Percentiles rank a stretch among this genome's conserved stretches.
Evolutionary conservation across 2,329 filamentous ascomycete genomes (phyloP).

Genomic region (Colletotrichum lini): DNA sequence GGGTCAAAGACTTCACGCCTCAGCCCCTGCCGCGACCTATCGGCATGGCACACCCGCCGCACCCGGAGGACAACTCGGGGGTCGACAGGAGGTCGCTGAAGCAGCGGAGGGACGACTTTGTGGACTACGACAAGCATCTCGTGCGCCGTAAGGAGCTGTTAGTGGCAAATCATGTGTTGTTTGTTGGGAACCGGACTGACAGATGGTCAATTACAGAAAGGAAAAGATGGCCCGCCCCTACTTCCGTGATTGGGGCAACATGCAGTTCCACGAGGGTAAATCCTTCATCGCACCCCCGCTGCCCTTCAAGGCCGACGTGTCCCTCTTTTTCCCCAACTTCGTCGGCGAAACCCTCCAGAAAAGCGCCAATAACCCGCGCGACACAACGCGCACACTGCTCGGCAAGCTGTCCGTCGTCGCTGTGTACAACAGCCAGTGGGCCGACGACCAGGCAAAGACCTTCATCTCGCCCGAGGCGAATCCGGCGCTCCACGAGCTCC

Average conservation of each 20-base stretch:
- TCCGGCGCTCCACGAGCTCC: constrained; percentile 74
- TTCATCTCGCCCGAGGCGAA: constrained; percentile 79
- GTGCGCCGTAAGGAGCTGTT: constrained; percentile 82
- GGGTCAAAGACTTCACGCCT: constrained; percentile 69
- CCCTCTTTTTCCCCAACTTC: constrained; percentile 95
- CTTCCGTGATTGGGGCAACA: constrained; percentile 94
- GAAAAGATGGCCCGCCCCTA: constrained; percentile 87
- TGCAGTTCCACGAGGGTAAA: constrained; percentile 88
- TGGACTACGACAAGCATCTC: constrained; percentile 88
- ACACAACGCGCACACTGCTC: constrained; percentile 83
- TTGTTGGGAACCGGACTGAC: background rate
- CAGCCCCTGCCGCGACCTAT: constrained; percentile 80
- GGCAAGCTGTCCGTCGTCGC: constrained; percentile 84
- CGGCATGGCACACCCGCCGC: constrained; percentile 82
- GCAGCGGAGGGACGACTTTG: constrained; percentile 84
- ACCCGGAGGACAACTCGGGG: constrained; percentile 85
- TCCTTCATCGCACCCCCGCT: constrained; percentile 88
- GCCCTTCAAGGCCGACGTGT: constrained; percentile 85
- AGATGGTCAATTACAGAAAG: constrained; percentile 66
- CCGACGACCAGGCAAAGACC: constrained; percentile 81
- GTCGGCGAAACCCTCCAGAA: constrained; percentile 82
- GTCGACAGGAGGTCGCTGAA: constrained; percentile 76
- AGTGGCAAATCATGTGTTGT: constrained; percentile 41
- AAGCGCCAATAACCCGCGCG: constrained; percentile 62
- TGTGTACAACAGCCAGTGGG: constrained; percentile 89